Conservation (phyloP, 2,329 filamentous ascomycete genomes). For the Paecilomyces variotii region DNA sequence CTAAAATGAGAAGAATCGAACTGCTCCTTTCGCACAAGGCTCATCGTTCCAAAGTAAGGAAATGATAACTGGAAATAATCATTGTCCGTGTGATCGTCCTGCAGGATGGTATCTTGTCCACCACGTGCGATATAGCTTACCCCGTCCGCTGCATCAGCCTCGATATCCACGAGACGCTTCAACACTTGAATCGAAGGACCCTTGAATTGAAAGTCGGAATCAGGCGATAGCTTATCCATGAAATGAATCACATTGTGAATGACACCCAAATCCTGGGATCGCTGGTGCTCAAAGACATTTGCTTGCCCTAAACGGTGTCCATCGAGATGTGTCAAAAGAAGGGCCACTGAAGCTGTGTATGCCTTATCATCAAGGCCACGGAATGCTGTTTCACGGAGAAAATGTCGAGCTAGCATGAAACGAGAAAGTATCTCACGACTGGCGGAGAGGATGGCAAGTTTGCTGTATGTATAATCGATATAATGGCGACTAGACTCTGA, state of each 20-base stretch:
- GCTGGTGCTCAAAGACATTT: background rate
- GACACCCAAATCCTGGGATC: background rate
- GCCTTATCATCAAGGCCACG: conserved; percentile 13
- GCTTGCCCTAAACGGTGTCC: conserved; percentile 4
- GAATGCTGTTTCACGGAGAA: conserved; percentile 11
- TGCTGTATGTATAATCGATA: conserved; percentile 10
- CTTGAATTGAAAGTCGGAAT: background rate
- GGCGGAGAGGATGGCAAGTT: conserved; percentile 8
- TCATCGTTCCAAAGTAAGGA: background rate
- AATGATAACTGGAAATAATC: background rate
- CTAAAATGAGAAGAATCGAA: background rate
- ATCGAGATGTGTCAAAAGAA: conserved; percentile 14
- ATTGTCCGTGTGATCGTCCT: background rate
- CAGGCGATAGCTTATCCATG: background rate
- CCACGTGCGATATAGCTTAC: background rate
- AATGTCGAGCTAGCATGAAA: conserved; percentile 9
- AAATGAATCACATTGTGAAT: background rate
- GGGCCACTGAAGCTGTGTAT: conserved; percentile 6
- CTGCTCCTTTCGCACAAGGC: background rate
- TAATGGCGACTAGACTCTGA: background rate
- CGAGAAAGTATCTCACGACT: conserved; percentile 13
- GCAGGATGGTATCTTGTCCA: background rate
- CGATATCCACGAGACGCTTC: conserved; percentile 3
- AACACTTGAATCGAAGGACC: conserved; percentile 1
- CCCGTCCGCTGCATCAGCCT: conserved; percentile 5